Conservation (phyloP, 2,329 filamentous ascomycete genomes). For the Hypoxylon sp. region DNA sequence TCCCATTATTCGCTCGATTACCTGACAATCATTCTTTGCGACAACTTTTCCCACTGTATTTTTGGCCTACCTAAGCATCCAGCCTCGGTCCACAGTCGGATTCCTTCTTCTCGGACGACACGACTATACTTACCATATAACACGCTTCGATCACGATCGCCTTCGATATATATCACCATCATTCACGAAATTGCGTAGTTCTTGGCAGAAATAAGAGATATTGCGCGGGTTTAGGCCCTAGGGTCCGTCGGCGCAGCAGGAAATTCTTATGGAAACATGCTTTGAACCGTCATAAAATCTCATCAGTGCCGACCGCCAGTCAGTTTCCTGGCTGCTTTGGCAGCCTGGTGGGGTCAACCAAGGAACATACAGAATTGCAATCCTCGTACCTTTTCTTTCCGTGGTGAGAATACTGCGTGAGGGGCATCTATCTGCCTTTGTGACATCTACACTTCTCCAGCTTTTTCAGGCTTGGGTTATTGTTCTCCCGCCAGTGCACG, state of each 20-base stretch:
- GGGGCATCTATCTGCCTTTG: conserved; percentile 46
- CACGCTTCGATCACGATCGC: conserved; percentile 12
- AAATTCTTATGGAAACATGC: conserved; percentile 30
- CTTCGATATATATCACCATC: conserved; percentile 3
- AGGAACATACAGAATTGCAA: conserved; percentile 48
- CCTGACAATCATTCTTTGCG: conserved; percentile 15
- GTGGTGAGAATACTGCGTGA: conserved; percentile 51
- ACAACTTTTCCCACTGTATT: conserved; percentile 18
- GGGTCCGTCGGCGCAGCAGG: conserved; percentile 29
- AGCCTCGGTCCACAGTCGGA: conserved; percentile 6
- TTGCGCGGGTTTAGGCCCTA: conserved; percentile 20
- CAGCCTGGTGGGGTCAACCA: conserved; percentile 41
- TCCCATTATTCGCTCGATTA: neutral
- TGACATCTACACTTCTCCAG: conserved; percentile 43
- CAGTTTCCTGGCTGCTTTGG: conserved; percentile 44
- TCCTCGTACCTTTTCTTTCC: conserved; percentile 47
- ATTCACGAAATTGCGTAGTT: conserved; percentile 15
- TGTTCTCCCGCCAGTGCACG: conserved; percentile 35
- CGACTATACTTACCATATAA: conserved; percentile 18
- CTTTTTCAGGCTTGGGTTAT: conserved; percentile 25
- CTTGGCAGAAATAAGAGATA: conserved; percentile 21
- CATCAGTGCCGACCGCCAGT: conserved; percentile 43
- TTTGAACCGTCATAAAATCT: conserved; percentile 30
- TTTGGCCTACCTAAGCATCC: neutral
- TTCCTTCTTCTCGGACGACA: conserved; percentile 6